Evolutionary conservation across 805 yeast genomes (phyloP).

Genomic region (Candida coleopterorum): DNA sequence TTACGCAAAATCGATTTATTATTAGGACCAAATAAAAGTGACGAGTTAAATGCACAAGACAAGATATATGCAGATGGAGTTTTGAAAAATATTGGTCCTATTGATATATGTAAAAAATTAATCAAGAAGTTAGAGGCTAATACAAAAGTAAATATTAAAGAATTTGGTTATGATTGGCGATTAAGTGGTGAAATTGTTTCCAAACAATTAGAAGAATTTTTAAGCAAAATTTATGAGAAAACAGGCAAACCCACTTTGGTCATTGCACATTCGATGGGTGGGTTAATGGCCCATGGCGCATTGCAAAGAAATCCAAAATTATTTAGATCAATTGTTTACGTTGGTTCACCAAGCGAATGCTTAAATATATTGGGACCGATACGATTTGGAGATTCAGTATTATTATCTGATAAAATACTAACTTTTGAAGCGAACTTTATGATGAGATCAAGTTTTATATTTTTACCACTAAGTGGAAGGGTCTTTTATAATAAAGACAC

Average conservation of each 20-base stretch:
- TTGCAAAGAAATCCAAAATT: slow-evolving; percentile 63
- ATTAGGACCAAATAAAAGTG: slow-evolving; percentile 69
- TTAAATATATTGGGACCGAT: slow-evolving; percentile 84
- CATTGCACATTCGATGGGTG: slow-evolving; percentile 95
- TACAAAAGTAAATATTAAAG: slow-evolving; percentile 57
- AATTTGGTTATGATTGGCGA: slow-evolving; percentile 95
- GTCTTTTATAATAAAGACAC: slow-evolving; percentile 64
- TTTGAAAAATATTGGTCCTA: slow-evolving; percentile 79
- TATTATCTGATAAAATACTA: slow-evolving; percentile 67
- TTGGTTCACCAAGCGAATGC: slow-evolving; percentile 81
- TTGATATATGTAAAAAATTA: slow-evolving; percentile 67
- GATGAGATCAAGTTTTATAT: slow-evolving; percentile 80
- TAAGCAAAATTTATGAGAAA: slow-evolving; percentile 40
- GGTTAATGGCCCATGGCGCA: slow-evolving; percentile 76
- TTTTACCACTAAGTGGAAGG: slow-evolving; percentile 71
- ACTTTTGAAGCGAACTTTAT: slow-evolving; percentile 81
- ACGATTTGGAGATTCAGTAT: slow-evolving; percentile 73
- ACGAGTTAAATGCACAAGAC: slow-evolving; percentile 53
- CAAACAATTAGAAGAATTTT: slow-evolving; percentile 44
- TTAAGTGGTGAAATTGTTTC: slow-evolving; percentile 57
- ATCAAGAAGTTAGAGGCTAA: slow-evolving; percentile 49
- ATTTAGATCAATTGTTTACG: slow-evolving; percentile 73
- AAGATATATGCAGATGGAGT: slow-evolving; percentile 69
- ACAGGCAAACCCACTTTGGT: slow-evolving; percentile 61
- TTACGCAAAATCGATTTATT: slow-evolving; percentile 63